Evolutionary conservation across 805 yeast genomes (phyloP), one percentile per base, ranked within the genome.

Genomic region (Metschnikowia sp.): DNA sequence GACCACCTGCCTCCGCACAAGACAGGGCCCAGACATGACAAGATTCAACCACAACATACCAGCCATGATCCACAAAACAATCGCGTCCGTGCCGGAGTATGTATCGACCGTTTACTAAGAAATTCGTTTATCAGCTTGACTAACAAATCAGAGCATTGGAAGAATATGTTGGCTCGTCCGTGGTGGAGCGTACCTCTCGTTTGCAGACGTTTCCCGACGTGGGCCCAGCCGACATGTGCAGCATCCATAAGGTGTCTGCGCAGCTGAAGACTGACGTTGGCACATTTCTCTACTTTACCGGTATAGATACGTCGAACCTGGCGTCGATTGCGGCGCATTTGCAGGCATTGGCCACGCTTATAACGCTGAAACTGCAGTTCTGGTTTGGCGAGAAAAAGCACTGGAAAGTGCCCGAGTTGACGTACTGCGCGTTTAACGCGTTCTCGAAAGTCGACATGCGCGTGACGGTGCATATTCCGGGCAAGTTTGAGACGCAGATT

Each of bases 381-480:
- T 87, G 96, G 96, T 87, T 86, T 68, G 90, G 91, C 11, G 88
- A 83, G 60, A 76, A 74, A 52, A 86, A 79, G 58, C 75, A 76
- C 50, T 86, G 82, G 77, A 82, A 80, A 56, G 88, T 87, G 10
- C 79, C 82, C n/a, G 80, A 83, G 59, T 81, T 87, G 39, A 79
- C 86, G 0, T 84, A 83, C 59, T 83, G 88, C 40, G 68, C 83
- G 10, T 84, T 79, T 69, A 84, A 84, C 61, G 62, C 64, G 30
- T 72, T 84, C 60, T 75, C 83, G 31, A 78, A 72, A 58, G 76
- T 80, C 38, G 96, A 87, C 62, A 79, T 84, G 63, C 72, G 87
- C 39, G 88, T 87, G 26, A 77, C 81, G 1, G 88, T 84, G 31
- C 85, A 81, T 50, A 77, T 86, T 40, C 94, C 95, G 1, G 96